Evolutionary conservation across 1,284 basidiomycete genomes (phyloP), one percentile per base, ranked within the genome.

Genomic region (Melampsora larici-populina): DNA sequence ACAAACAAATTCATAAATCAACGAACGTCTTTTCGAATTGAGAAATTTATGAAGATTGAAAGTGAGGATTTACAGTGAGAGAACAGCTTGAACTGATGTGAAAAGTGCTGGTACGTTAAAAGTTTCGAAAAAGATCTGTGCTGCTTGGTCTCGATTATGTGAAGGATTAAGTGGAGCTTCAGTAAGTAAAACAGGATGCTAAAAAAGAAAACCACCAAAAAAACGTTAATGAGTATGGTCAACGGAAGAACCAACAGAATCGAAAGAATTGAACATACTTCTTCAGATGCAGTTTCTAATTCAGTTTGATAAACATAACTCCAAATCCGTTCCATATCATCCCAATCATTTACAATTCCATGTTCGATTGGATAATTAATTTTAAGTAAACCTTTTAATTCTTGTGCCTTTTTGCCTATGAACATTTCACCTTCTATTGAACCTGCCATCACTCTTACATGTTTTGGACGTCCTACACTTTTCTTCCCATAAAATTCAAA

Each of bases 81-180:
- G 86, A 26, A 99, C 96, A 33, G 97, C 97, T 86, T 99, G 97
- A 4, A 99, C 93, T 67, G 93, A 95, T 21, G 92, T 96, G 86
- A 94, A 99, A 79, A 99, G 86, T 9, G 97, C 97, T 26, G 97
- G 97, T 24, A 99, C 97, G 84, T 99, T 99, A 89, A 97, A 97
- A 3, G 95, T 97, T 83, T 98, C 95, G 85, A 97, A 98, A 85
- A 98, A 97, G 86, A 97, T 96, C 85, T 97, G 94, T 9, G 95
- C 95, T 24, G 95, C 94, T 67, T 93, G 88, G 84, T 97, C 95
- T 80, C 95, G 89, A 85, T 98, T 97, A 82, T 90, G 90, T 81
- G 94, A 89, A 79, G 95, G 95, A 84, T 98, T 98, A 76, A 97
- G 86, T 2, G 95, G 95, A 63, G 94, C 94, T 86, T 97, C 94